Conservation (phyloP, 1,284 basidiomycete genomes). For the Microbotryum lychnidis-dioicae region DNA sequence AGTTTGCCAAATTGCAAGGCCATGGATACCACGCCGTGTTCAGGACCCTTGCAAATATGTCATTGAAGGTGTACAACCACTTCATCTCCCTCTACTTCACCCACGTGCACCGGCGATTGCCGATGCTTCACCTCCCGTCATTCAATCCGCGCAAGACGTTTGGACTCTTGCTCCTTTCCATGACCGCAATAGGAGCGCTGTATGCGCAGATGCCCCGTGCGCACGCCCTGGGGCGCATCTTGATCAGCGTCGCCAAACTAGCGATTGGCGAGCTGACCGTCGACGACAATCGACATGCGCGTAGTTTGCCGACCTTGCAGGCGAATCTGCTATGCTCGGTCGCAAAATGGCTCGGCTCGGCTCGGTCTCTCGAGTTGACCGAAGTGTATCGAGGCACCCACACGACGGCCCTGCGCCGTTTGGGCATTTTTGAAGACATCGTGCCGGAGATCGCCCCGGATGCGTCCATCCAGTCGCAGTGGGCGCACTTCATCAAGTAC, state of each 20-base stretch:
- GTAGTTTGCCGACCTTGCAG: constrained; percentile 5
- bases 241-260: constrained; percentile 6
- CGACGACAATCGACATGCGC: constrained; percentile 10
- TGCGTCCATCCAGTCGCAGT: not conserved
- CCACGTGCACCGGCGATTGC: constrained; percentile 4
- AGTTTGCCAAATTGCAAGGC: constrained; percentile 1
- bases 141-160: constrained; percentile 12
- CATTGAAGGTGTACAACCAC: constrained; percentile 1
- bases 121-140: constrained; percentile 8
- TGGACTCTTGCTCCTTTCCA: constrained; percentile 10
- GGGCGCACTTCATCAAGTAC: constrained; percentile 6
- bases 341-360: constrained; percentile 2
- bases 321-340: not conserved
- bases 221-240: constrained; percentile 1
- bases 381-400: not conserved
- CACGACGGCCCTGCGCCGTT: not conserved
- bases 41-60: constrained; percentile 1
- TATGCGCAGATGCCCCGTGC: constrained; percentile 5
- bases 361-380: constrained; percentile 4
- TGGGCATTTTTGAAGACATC: not conserved
- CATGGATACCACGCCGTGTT: constrained; percentile 7
- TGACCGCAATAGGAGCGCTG: constrained; percentile 13
- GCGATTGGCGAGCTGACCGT: constrained; percentile 8
- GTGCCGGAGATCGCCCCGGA: not conserved
- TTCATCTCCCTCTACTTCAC: constrained; percentile 8